A percentile compares a stretch with the other conserved stretches of the same genome.
phyloP scores from a whole-genome alignment of 2,329 filamentous ascomycete species.

The Penicillium verrucosum region DNA sequence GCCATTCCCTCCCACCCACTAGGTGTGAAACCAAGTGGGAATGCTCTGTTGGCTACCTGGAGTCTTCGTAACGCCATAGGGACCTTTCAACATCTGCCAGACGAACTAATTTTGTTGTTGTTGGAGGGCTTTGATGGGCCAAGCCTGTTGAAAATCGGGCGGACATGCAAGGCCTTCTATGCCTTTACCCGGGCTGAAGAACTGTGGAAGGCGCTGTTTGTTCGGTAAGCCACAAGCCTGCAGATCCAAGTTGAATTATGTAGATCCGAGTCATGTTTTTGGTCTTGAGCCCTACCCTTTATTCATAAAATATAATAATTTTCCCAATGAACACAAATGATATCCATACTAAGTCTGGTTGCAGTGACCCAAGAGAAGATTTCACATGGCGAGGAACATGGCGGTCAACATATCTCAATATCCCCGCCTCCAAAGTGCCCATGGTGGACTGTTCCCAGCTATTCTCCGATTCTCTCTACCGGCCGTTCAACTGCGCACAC shows the following conservation, averaged over 20 bases:
- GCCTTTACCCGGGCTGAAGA: constrained; percentile 82
- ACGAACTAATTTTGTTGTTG: constrained; percentile 73
- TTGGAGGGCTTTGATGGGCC: constrained; percentile 69
- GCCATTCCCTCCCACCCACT: constrained; percentile 76
- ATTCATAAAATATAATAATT: neutral
- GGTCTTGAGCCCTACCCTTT: neutral
- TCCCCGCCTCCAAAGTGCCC: constrained; percentile 53
- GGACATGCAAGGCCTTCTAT: constrained; percentile 80
- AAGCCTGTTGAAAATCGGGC: constrained; percentile 64
- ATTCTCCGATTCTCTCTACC: constrained; percentile 85
- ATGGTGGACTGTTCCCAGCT: constrained; percentile 70
- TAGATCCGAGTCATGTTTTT: neutral
- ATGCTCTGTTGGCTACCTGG: constrained; percentile 64
- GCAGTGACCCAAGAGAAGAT: constrained; percentile 31
- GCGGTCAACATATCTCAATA: constrained; percentile 71
- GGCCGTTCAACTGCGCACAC: constrained; percentile 85
- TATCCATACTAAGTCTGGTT: constrained; percentile 16
- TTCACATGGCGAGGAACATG: constrained; percentile 78
- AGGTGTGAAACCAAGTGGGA: constrained; percentile 81
- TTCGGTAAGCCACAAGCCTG: constrained; percentile 64
- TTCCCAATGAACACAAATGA: neutral
- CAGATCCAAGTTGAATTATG: constrained; percentile 7
- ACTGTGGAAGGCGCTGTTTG: constrained; percentile 80
- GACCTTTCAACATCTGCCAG: constrained; percentile 65
- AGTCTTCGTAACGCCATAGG: constrained; percentile 69